Conservation (phyloP, 495 filamentous ascomycete genomes). For the Cairneyella variabilis region DNA sequence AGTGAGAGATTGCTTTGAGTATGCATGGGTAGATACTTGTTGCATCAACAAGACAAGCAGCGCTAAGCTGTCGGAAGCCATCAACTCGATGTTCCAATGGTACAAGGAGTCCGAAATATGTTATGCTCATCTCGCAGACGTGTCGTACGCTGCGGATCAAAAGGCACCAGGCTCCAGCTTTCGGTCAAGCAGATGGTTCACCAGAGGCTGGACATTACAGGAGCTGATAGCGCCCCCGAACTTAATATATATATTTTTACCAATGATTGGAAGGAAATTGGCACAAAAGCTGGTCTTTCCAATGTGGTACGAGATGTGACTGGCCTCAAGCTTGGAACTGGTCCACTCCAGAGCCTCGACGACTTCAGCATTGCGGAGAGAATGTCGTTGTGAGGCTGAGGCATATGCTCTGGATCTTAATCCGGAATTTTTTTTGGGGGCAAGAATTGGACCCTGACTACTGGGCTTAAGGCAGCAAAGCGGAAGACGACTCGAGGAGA, state of each 20-base stretch:
- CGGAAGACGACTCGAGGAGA: slow-evolving; percentile 23
- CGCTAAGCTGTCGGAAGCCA: too few relatives aligned
- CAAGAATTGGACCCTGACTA: too few relatives aligned
- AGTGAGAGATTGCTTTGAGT: slow-evolving; percentile 16
- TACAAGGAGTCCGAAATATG: slow-evolving; percentile 19
- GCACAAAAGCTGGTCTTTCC: background rate
- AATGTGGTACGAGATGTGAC: background rate
- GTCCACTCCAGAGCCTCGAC: too few relatives aligned
- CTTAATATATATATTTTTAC: slow-evolving; percentile 4
- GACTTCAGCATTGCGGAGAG: slow-evolving; percentile 10
- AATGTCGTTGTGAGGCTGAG: too few relatives aligned
- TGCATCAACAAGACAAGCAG: too few relatives aligned
- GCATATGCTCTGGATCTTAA: too few relatives aligned
- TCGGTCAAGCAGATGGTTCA: slow-evolving; percentile 29
- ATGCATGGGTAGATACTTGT: slow-evolving; percentile 13
- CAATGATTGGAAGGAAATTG: slow-evolving; percentile 4
- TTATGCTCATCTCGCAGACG: slow-evolving; percentile 17
- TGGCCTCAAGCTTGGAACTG: background rate
- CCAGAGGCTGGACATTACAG: slow-evolving; percentile 19
- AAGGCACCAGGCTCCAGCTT: slow-evolving; percentile 23
- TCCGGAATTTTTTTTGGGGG: too few relatives aligned
- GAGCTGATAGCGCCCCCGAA: slow-evolving; percentile 13
- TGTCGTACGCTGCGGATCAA: background rate
- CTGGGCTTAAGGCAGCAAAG: too few relatives aligned
- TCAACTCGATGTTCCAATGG: slow-evolving; percentile 33